Evolutionary conservation across 768 basidiomycete genomes (phyloP).

Genomic region (Neoboletus magnificus): DNA sequence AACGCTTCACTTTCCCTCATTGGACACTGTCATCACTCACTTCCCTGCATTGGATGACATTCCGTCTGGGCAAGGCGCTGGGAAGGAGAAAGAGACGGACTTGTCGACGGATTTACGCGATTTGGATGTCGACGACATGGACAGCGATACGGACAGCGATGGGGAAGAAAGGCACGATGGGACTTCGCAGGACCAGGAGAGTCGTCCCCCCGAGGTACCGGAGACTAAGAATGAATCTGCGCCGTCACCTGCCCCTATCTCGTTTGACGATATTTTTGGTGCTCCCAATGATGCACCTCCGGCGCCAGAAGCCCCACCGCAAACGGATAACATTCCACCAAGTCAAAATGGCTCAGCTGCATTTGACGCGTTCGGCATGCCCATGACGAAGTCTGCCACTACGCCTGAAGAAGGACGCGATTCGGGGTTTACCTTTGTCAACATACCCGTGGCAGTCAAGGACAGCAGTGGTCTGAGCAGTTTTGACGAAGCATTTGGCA

Average conservation of each 20-base stretch:
- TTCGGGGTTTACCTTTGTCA: constrained; percentile 20
- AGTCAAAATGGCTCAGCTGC: constrained; percentile 16
- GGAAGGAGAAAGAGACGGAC: constrained; percentile 47
- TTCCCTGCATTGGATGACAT: constrained; percentile 40
- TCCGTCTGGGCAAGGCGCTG: constrained; percentile 15
- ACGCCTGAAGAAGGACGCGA: constrained; percentile 21
- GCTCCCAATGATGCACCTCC: constrained; percentile 21
- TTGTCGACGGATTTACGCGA: constrained; percentile 53
- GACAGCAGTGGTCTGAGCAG: constrained; percentile 43
- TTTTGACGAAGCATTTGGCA: constrained; percentile 75
- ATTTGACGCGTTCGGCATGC: constrained; percentile 42
- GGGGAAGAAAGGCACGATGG: constrained; percentile 36
- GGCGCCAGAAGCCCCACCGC: constrained; percentile 12
- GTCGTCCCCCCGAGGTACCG: constrained; percentile 15
- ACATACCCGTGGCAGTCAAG: constrained; percentile 10
- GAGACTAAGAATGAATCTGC: constrained; percentile 11
- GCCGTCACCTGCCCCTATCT: constrained; percentile 14
- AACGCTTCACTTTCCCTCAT: constrained; percentile 20
- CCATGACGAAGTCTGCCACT: constrained; percentile 15
- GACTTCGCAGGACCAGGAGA: constrained; percentile 17
- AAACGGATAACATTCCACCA: constrained; percentile 16
- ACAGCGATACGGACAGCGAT: constrained; percentile 52
- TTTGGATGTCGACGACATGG: constrained; percentile 54
- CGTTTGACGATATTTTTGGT: constrained; percentile 62
- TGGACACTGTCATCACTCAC: constrained; percentile 25